Evolutionary conservation across 352 stramenopile genomes (phyloP).

Genomic region (Pythium vanterpoolii): DNA sequence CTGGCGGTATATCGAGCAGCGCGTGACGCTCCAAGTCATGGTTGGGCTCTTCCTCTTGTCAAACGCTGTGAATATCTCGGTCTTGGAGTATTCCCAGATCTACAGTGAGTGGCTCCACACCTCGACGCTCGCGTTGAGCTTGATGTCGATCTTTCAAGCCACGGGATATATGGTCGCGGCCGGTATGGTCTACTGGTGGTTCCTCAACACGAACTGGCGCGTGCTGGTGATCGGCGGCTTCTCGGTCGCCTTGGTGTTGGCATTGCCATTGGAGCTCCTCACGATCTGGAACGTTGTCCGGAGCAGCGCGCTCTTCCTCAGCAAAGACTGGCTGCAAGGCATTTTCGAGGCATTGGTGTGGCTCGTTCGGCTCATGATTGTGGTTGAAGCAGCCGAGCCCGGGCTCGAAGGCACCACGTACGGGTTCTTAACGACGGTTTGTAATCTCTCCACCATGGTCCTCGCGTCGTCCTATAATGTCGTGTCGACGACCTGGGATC

Average conservation of each 20-base stretch:
- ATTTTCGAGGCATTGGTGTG: conserved; percentile 14
- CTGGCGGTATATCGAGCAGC: conserved; percentile 28
- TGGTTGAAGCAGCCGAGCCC: conserved; percentile 17
- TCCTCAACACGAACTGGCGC: conserved; percentile 29
- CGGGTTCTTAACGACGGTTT: conserved; percentile 26
- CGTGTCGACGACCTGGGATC: conserved; percentile 6
- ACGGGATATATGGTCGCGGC: conserved; percentile 15
- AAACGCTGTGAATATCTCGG: background rate
- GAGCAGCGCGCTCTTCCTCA: conserved; percentile 14
- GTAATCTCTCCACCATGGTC: conserved; percentile 16
- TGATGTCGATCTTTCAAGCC: conserved; percentile 17
- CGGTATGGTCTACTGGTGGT: conserved; percentile 11
- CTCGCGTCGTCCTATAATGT: conserved; percentile 15
- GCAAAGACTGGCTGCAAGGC: conserved; percentile 14
- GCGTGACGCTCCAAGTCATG: conserved; percentile 25
- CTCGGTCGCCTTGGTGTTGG: conserved; percentile 8
- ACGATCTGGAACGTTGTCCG: conserved; percentile 19
- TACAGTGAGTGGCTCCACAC: conserved; percentile 10
- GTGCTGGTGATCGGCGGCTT: conserved; percentile 9
- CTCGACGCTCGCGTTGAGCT: conserved; percentile 10
- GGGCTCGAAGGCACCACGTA: conserved; percentile 23
- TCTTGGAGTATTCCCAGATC: conserved; percentile 16
- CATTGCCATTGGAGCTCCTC: conserved; percentile 16
- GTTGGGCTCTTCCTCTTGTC: conserved; percentile 20
- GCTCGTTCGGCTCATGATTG: conserved; percentile 15